Conservation (phyloP, 331 rosid species). For the Arachis monticola region DNA sequence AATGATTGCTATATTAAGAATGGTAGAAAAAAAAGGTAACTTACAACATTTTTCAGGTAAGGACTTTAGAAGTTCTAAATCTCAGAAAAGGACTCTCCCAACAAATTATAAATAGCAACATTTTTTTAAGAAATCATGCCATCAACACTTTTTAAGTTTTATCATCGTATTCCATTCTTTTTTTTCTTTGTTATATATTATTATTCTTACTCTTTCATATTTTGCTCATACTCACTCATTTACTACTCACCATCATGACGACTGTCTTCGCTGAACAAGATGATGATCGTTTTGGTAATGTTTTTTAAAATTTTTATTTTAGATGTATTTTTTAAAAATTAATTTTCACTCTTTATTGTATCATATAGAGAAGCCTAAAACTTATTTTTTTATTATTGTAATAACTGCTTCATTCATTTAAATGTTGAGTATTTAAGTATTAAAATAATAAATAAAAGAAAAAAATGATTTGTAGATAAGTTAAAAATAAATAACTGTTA, state of each 20-base stretch:
- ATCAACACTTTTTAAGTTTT: not conserved
- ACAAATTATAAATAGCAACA: constrained; percentile 63
- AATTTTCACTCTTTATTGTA: not conserved
- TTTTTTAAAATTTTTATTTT: constrained; percentile 8
- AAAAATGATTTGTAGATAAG: not conserved
- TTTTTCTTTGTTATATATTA: too few species aligned
- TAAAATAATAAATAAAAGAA: not conserved
- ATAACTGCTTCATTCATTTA: not conserved
- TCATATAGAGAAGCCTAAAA: not conserved
- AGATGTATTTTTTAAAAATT: not conserved
- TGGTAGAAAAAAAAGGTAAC: not conserved
- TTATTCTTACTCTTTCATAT: not conserved
- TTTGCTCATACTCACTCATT: not conserved
- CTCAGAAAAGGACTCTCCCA: constrained; percentile 88
- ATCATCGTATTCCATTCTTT: not conserved
- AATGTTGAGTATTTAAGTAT: too few species aligned
- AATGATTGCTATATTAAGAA: not conserved
- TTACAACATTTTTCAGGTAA: constrained; percentile 48
- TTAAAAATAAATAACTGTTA: not conserved
- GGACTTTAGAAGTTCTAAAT: constrained; percentile 70
- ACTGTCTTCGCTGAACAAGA: constrained; percentile 58
- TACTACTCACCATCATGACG: constrained; percentile 44
- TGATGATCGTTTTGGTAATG: constrained; percentile 52
- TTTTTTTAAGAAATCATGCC: constrained; percentile 12
- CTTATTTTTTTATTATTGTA: not conserved